Percentiles rank a stretch among this genome's conserved stretches.
phyloP scores from a whole-genome alignment of 1,284 basidiomycete genomes.

The Moesziomyces sp. region DNA sequence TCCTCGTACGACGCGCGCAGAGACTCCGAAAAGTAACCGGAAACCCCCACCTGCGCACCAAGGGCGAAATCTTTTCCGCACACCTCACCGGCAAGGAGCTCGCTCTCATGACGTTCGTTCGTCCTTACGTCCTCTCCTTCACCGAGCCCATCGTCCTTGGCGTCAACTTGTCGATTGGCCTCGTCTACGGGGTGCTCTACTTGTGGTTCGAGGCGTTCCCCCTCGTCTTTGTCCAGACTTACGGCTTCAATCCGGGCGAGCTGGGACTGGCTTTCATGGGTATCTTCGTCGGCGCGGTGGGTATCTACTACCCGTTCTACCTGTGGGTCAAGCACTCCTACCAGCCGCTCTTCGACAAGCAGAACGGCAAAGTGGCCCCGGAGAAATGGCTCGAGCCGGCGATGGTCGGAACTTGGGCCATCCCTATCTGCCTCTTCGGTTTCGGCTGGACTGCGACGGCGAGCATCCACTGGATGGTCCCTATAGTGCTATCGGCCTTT shows the following conservation, averaged over 20 bases:
- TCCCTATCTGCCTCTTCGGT: constrained; percentile 56
- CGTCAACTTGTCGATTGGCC: constrained; percentile 56
- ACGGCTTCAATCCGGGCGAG: constrained; percentile 59
- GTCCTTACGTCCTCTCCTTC: constrained; percentile 57
- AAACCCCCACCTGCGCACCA: constrained; percentile 64
- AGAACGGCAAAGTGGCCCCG: constrained; percentile 42
- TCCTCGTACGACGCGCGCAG: constrained; percentile 66
- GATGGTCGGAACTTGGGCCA: constrained; percentile 70
- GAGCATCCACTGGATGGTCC: constrained; percentile 58
- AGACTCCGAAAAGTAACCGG: constrained; percentile 68
- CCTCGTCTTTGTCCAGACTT: constrained; percentile 48
- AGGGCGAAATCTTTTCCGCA: constrained; percentile 64
- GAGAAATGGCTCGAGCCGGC: constrained; percentile 54
- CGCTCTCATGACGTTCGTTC: constrained; percentile 52
- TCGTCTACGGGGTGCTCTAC: constrained; percentile 51
- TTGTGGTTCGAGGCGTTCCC: constrained; percentile 55
- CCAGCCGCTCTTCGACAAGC: constrained; percentile 28
- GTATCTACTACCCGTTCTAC: constrained; percentile 34
- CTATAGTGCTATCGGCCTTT: constrained; percentile 40
- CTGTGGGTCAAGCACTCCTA: constrained; percentile 37
- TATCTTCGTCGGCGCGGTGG: constrained; percentile 49
- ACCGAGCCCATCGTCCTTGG: constrained; percentile 44
- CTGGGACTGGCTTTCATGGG: constrained; percentile 53
- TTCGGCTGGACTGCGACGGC: constrained; percentile 59
- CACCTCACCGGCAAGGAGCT: constrained; percentile 42